Percentiles rank a stretch among this genome's conserved stretches.
Evolutionary conservation across 352 stramenopile genomes (phyloP).

Genomic region (Phytophthora lateralis): DNA sequence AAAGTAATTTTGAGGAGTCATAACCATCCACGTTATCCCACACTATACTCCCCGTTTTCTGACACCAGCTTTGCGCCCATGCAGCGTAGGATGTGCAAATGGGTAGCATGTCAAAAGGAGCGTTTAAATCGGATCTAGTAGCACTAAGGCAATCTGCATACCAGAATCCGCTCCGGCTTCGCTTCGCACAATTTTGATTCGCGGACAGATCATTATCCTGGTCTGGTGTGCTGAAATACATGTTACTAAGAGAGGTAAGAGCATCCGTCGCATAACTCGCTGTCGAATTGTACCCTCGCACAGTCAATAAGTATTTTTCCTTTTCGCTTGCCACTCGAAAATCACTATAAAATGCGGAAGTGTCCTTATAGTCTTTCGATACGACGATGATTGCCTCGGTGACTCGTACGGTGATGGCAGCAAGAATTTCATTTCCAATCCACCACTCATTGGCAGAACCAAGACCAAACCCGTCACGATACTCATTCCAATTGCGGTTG

Average conservation of each 20-base stretch:
- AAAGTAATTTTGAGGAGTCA: constrained; percentile 47
- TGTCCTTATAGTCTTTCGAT: constrained; percentile 52
- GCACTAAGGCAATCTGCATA: constrained; percentile 48
- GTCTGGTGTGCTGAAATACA: constrained; percentile 65
- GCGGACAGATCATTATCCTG: constrained; percentile 55
- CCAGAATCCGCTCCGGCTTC: constrained; percentile 62
- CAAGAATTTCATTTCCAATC: constrained; percentile 57
- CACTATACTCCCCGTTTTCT: constrained; percentile 48
- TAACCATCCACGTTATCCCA: constrained; percentile 63
- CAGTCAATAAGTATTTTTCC: constrained; percentile 54
- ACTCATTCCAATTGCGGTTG: constrained; percentile 67
- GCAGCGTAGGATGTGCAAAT: constrained; percentile 46
- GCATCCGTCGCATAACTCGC: constrained; percentile 50
- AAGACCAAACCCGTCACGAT: constrained; percentile 57
- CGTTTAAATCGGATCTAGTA: constrained; percentile 54
- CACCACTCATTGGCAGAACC: constrained; percentile 58
- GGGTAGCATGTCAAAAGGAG: constrained; percentile 52
- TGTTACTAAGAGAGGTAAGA: constrained; percentile 51
- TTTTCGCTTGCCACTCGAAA: constrained; percentile 53
- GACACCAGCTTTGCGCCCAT: constrained; percentile 59
- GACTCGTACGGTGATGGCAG: constrained; percentile 35
- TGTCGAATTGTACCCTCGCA: constrained; percentile 39
- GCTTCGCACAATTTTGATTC: constrained; percentile 52
- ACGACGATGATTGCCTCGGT: constrained; percentile 58
- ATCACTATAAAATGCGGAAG: constrained; percentile 46